Conservation (phyloP, 2,329 filamentous ascomycete species). For the Chrysosporium queenslandicum region DNA sequence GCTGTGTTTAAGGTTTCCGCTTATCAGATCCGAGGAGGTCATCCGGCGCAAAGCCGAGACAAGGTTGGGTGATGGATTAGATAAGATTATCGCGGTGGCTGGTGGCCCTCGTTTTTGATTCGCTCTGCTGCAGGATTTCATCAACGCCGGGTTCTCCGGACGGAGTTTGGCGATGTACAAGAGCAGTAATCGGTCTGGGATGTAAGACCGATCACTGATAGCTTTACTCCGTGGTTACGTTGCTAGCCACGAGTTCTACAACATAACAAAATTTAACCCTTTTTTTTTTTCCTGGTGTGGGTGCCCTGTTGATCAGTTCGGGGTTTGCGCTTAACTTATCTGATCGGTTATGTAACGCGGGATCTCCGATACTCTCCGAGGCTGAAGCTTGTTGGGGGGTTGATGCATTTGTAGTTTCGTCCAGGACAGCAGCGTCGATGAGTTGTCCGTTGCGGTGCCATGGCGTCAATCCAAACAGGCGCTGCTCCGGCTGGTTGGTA, state of each 20-base stretch:
- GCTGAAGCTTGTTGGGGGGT: background rate
- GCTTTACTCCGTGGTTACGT: background rate
- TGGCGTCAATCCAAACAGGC: background rate
- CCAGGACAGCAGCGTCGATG: too few relatives aligned
- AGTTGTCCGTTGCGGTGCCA: background rate
- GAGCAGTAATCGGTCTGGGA: background rate
- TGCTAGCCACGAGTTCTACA: too few relatives aligned
- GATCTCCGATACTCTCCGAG: conserved; percentile 1
- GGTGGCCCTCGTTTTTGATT: background rate
- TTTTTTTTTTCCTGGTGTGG: background rate
- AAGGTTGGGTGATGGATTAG: conserved; percentile 11
- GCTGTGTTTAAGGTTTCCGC: background rate
- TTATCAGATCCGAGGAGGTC: conserved; percentile 12
- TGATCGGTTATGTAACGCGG: conserved; percentile 1
- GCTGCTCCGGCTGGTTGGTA: background rate
- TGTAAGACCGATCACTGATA: background rate
- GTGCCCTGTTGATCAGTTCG: background rate
- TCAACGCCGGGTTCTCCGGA: background rate
- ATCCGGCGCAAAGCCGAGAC: conserved; percentile 4
- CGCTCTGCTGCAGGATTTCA: background rate
- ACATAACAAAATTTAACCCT: too few relatives aligned
- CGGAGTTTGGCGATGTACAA: conserved; percentile 2
- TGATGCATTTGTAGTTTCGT: background rate
- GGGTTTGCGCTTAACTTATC: background rate
- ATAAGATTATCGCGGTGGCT: conserved; percentile 4